These are phyloP conservation scores for Tetradesmus obliquus DNA, from an alignment of 139 green algal genomes.

Conservation along the genomic window DNA sequence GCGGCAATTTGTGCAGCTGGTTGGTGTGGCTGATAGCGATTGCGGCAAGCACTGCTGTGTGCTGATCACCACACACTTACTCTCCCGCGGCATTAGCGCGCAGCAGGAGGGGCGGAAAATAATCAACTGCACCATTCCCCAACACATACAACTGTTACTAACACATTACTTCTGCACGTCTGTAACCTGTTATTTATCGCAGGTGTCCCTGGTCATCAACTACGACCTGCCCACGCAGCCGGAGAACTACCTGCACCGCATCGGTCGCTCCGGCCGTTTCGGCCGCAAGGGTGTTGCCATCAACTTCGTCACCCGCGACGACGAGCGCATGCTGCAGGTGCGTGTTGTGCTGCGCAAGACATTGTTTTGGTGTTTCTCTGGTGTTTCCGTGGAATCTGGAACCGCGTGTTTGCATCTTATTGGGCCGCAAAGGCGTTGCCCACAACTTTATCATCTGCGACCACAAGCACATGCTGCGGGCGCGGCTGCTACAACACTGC, in stretches of 20 bases:
- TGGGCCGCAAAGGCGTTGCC: slow-evolving; percentile 94
- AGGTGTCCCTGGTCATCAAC: slow-evolving; percentile 99
- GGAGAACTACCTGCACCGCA: slow-evolving; percentile 99
- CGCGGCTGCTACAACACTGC: slow-evolving; percentile 99
- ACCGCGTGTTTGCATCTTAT: not conserved
- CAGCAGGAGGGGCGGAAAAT: slow-evolving; percentile 84
- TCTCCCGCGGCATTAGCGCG: slow-evolving; percentile 99
- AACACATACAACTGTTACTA: no score
- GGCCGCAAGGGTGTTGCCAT: slow-evolving; percentile 99
- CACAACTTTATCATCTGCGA: slow-evolving; percentile 99
- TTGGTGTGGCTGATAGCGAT: not conserved
- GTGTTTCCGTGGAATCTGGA: no score
- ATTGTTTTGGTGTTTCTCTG: no score
- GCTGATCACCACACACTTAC: slow-evolving; percentile 99
- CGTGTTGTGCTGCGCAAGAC: not conserved
- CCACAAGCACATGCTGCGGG: slow-evolving; percentile 94
- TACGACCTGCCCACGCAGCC: slow-evolving; percentile 99
- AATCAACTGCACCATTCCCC: no score
- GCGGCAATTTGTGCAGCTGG: not conserved
- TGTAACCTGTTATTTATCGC: not conserved
- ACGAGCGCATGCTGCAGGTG: slow-evolving; percentile 91
- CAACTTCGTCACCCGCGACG: slow-evolving; percentile 98
- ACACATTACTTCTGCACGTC: no score
- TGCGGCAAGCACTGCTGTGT: slow-evolving; percentile 82
- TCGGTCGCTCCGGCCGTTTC: slow-evolving; percentile 94